Base-by-base conservation (phyloP, 1,284 basidiomycete genomes). In the Rhodotorula sp. region DNA sequence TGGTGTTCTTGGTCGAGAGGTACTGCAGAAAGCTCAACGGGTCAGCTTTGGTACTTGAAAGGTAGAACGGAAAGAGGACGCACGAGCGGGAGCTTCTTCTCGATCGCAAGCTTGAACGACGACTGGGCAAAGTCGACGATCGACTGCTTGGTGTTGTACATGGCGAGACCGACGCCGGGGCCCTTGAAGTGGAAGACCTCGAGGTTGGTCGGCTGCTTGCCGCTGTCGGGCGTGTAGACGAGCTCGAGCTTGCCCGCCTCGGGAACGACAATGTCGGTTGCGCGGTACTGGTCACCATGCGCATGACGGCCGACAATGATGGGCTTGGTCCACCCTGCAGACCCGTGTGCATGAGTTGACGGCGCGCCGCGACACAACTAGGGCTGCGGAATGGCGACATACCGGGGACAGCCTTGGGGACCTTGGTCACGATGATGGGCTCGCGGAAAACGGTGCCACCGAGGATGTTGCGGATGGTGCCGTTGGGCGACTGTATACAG, bases 361-460 rank as follows among this genome's bases (percentile, higher is more conserved):
- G 45, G 56, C 16, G 19, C 27, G 46, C 13, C 9, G 27, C 0
- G 52, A 46, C 34, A 23, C 13, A 12, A 5, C 8, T 52, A 42
- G 58, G 21, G 9, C 1, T 14, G 44, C 23, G 19, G 41, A 25
- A 53, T 12, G 23, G 19, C 8, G 41, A 53, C 70, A 27, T 7
- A 71, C 73, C 75, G 27, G 94, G 94, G 54, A 99, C 87, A 27
- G 94, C 93, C 79, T 91, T 91, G 53, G 96, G 97, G 79, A 99
- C 91, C 76, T 90, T 88, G 65, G 90, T 82, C 59, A 98, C 87
- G 80, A 99, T 89, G 83, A 99, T 99, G 77, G 97, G 97, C 82
- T 97, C 96, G 76, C 96, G 90, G 89, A 99, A 99, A 71, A 99
- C 96, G 48, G 96, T 98, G 66, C 96, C 96, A 61, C 94, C 94